These are phyloP conservation scores for Trichosanthes truncata DNA, from an alignment of 306 rosid genomes.

Conservation along the genomic window DNA sequence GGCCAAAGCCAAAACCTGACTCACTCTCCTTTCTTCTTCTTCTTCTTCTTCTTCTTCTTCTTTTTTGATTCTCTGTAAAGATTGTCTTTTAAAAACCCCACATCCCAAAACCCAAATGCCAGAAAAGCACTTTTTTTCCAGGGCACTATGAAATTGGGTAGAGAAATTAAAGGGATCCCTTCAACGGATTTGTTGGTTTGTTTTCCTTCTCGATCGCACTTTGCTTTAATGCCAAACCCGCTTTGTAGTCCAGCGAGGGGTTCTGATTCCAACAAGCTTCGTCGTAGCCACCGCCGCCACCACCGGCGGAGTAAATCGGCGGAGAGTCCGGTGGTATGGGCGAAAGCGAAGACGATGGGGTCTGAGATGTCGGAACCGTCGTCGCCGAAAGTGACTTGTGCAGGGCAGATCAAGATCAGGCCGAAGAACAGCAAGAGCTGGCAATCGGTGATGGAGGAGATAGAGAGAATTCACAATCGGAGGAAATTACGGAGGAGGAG, in stretches of 20 bases:
- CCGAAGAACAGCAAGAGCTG: constrained; percentile 60
- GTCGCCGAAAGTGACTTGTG: constrained; percentile 92
- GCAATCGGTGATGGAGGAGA: constrained; percentile 94
- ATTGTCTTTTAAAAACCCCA: background rate
- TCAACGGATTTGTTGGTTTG: constrained; percentile 80
- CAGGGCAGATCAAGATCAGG: constrained; percentile 86
- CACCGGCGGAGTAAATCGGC: constrained; percentile 33
- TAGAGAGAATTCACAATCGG: constrained; percentile 59
- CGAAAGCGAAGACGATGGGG: constrained; percentile 21
- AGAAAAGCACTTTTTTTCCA: background rate
- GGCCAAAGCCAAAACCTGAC: background rate
- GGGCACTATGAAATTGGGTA: constrained; percentile 28
- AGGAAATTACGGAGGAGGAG: constrained; percentile 29
- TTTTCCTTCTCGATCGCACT: constrained; percentile 70
- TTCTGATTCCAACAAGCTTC: constrained; percentile 13
- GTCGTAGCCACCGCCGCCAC: constrained; percentile 5
- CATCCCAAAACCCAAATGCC: background rate
- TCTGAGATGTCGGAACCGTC: constrained; percentile 66
- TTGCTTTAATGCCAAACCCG: constrained; percentile 65
- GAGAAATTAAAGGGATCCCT: constrained; percentile 46
- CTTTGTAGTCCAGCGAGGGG: constrained; percentile 81
- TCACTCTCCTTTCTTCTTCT: background rate
- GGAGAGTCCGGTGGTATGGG: background rate
- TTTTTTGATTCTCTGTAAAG: background rate
- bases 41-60: background rate